Evolutionary conservation across 495 filamentous ascomycete genomes (phyloP), one percentile per base, ranked within the genome.

Genomic region (Gamarada debralockiae): DNA sequence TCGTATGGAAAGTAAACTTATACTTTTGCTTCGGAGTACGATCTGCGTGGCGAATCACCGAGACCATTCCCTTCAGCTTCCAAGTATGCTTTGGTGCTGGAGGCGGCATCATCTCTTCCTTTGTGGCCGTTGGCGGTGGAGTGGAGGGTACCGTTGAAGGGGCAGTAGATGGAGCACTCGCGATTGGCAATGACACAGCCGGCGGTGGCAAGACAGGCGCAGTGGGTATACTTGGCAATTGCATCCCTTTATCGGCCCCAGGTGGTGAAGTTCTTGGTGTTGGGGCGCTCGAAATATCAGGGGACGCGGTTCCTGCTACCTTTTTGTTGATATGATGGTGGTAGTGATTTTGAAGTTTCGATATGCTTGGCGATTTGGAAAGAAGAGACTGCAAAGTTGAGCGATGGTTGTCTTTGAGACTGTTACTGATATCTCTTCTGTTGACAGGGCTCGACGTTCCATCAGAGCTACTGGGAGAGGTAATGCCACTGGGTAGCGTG

Each of bases 31-130:
- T 98, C 5, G 93, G 93, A 10, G 93, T 98, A 34, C 93, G 85
- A 70, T 98, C 93, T 2, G 95, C 93, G 65, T 98, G 93, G 21
- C 93, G 81, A 44, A 98, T 86, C 10, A 97, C 95, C 17, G 92
- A 90, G 6, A 98, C 93, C 76, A 97, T 90, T n/a, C 93, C 93
- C 67, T 97, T 98, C 54, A 98, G 70, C 65, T 95, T 96, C 93
- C 93, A 98, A 24, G 91, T 86, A 58, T 96, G 91, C 61, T 97
- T 96, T 0, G 90, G 90, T 6, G 90, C 90, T 12, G 92, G 91
- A 2, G 89, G 87, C 4, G 88, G 86, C 3, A 82, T 69, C 31
- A 67, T 65, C 10, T 74, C 60, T 33, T 21, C 46, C 17, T 38
- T 39, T 5, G 33, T 24, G 18, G 72, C 65, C 3, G 59, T 47